Evolutionary conservation across 768 basidiomycete species (phyloP), one percentile per base, ranked within the genome.

Genomic region (Omphalotus guepiniiformis): DNA sequence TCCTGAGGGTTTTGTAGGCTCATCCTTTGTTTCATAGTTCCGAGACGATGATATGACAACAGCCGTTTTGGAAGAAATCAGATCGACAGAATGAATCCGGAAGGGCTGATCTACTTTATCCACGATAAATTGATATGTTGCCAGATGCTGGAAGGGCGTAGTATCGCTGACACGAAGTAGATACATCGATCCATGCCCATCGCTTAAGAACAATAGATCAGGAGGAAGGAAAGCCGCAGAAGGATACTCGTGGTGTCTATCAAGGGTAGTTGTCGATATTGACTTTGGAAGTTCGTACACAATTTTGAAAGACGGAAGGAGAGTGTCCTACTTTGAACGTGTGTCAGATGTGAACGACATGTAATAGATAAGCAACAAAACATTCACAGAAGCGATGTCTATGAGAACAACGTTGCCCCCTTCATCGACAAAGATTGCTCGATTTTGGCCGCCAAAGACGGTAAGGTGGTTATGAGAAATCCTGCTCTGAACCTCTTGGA

Each of bases 401-500:
- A 87, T 68, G 5, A 78, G 55, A 39, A 89, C 71, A 9, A 91
- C 78, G 43, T 71, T 75, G 45, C 77, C 74, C 3, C 78, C 70
- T 27, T 74, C 68, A 56, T 92, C 90, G 21, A 93, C 65, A 55
- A 91, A 93, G 22, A 82, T 65, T 2, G 80, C 80, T 19, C 70
- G 69, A 18, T 69, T 64, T 9, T 70, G 68, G 28, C 72, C 60
- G 13, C 61, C 59, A 16, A 76, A 75, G 3, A 79, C 64, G 11
- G 74, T 65, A 12, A 93, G 74, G 58, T 93, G 91, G 55, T 93
- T 92, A 63, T 93, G 87, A 13, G 83, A 77, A 50, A 93, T 88
- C 40, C 91, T 74, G 57, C 85, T 88, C 61, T 88, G 84, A 47
- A 92, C 84, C 55, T 93, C 91, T 49, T 88, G 76, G 55, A 91